Conservation (phyloP, 108 stramenopile species). For the Discostella stelligeroides region DNA sequence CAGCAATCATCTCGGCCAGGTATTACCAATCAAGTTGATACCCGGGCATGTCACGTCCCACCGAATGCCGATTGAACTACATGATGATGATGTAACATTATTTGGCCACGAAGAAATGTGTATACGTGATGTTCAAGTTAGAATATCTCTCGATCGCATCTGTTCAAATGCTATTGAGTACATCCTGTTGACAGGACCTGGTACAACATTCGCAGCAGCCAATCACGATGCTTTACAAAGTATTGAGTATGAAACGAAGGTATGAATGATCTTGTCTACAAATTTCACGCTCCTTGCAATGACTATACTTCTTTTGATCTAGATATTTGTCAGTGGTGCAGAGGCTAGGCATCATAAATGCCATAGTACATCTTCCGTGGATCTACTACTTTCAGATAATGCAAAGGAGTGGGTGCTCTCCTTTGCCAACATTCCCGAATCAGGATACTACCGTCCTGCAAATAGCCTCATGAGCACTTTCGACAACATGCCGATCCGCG, state of each 20-base stretch:
- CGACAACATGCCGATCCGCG: slow-evolving; percentile 21
- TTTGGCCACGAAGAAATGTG: slow-evolving; percentile 27
- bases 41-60: slow-evolving; percentile 17
- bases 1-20: too few relatives aligned
- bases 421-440: slow-evolving; percentile 14
- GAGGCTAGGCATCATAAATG: slow-evolving; percentile 22
- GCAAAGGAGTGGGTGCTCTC: slow-evolving; percentile 31
- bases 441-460: slow-evolving; percentile 40
- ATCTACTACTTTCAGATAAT: slow-evolving; percentile 29
- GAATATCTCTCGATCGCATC: slow-evolving; percentile 15
- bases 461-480: slow-evolving; percentile 23
- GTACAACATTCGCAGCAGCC: background rate
- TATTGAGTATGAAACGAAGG: slow-evolving; percentile 23
- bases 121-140: slow-evolving; percentile 22
- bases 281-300: too few relatives aligned
- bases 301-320: too few relatives aligned
- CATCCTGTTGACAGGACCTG: slow-evolving; percentile 31
- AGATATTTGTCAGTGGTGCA: slow-evolving; percentile 25
- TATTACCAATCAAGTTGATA: slow-evolving; percentile 15
- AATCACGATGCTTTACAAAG: slow-evolving; percentile 16
- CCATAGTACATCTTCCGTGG: background rate
- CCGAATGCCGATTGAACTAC: slow-evolving; percentile 2
- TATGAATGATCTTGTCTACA: slow-evolving; percentile 2
- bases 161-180: slow-evolving; percentile 26
- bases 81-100: background rate